Conservation (phyloP, 257 asterid genomes). For the Solanum arcanum region DNA sequence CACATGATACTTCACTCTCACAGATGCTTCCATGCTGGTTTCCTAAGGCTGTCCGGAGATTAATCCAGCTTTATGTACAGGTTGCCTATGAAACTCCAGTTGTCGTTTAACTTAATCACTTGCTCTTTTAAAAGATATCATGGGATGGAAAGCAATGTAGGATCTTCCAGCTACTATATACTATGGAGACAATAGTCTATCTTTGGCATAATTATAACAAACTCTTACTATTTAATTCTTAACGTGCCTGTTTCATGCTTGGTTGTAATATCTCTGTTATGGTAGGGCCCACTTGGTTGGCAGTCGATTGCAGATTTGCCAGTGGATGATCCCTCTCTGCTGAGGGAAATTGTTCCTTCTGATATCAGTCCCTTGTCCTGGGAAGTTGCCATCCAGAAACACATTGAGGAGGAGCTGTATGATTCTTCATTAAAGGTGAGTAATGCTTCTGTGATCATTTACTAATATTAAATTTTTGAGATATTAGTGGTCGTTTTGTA, state of each 20-base stretch:
- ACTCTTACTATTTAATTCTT: neutral
- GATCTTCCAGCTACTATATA: neutral
- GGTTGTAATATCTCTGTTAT: slow-evolving; percentile 5
- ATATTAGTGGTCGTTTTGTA: neutral
- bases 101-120: neutral
- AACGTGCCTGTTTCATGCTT: neutral
- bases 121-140: neutral
- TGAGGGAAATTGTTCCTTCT: slow-evolving; percentile 64
- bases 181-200: neutral
- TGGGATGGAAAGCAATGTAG: neutral
- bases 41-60: slow-evolving; percentile 86
- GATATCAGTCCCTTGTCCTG: slow-evolving; percentile 78
- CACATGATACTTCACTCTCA: slow-evolving; percentile 77
- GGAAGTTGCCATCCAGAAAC: slow-evolving; percentile 92
- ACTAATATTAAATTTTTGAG: neutral
- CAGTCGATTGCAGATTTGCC: slow-evolving; percentile 64
- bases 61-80: slow-evolving; percentile 90
- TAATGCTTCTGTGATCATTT: neutral
- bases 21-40: slow-evolving; percentile 99
- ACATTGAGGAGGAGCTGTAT: slow-evolving; percentile 81
- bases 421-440: slow-evolving; percentile 78
- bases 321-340: slow-evolving; percentile 49
- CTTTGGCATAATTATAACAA: neutral
- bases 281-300: slow-evolving; percentile 95
- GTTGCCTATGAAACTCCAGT: slow-evolving; percentile 17